Evolutionary conservation across 2,329 filamentous ascomycete species (phyloP), one percentile per base, ranked within the genome.

Genomic region (Aureobasidium zeae): DNA sequence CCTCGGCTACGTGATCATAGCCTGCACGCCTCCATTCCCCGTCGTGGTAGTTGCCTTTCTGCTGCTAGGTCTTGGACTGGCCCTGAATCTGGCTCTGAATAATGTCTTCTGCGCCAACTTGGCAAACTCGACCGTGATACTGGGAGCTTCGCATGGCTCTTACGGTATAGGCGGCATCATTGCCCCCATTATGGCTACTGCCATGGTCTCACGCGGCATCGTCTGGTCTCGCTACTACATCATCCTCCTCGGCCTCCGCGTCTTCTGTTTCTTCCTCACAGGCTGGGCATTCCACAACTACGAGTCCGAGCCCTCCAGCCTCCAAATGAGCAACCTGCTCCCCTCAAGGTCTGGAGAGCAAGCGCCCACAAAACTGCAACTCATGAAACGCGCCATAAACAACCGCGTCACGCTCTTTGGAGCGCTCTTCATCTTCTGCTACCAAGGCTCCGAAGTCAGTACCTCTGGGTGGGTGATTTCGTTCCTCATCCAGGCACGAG

Each of bases 391-490:
- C 39, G 69, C 73, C 2, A 52, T 79, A 22, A 64, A 64, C 46
- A 72, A 70, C 51, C 65, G 62, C 22, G 71, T 79, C 4, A 84
- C 87, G 0, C 62, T 91, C 1, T 70, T 91, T 0, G 83, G 84
- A 3, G 81, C 85, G 0, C 60, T 86, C 8, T 91, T 91, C 67
- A 83, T 91, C 60, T 91, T 93, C 59, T 77, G 79, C 19, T 93
- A 94, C 60, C 84, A 91, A 62, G 86, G 85, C 24, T 81, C 83
- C 25, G 86, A 93, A 62, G 85, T 93, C 12, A 80, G 79, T 11
- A 84, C 89, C 51, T 85, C 81, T 0, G 85, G 86, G 42, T 93
- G 86, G 86, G 81, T 89, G 36, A 86, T 89, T 49, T 86, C 82
- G 2, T 93, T 88, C 65, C 67, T 93, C 28, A 86, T 91, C 61